Percentiles rank a stretch among this genome's conserved stretches.
Evolutionary conservation across 2,329 filamentous ascomycete genomes (phyloP).

Genomic region (Hysterium pulicare): DNA sequence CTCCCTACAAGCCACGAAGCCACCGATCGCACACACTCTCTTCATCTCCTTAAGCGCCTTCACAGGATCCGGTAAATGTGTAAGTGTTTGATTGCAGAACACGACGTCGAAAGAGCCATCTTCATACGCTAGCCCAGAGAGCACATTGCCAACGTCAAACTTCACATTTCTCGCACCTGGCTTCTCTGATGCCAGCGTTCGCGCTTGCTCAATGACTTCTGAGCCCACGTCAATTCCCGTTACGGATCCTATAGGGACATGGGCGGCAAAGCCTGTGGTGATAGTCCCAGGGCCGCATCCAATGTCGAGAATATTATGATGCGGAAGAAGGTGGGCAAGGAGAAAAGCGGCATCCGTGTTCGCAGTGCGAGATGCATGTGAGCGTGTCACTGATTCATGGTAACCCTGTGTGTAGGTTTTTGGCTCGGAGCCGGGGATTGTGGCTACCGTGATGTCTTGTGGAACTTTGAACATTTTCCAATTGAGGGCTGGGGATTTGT

Average conservation of each 20-base stretch:
- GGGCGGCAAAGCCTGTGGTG: constrained; percentile 35
- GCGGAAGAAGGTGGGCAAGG: constrained; percentile 16
- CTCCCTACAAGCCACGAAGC: constrained; percentile 44
- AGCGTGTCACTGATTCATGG: constrained; percentile 20
- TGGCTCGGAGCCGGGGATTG: too few relatives aligned
- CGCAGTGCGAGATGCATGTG: constrained; percentile 33
- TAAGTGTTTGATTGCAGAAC: constrained; percentile 52
- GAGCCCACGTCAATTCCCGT: constrained; percentile 41
- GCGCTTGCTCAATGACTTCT: constrained; percentile 34
- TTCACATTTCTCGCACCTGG: constrained; percentile 19
- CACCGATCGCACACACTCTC: constrained; percentile 49
- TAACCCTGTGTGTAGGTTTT: constrained; percentile 35
- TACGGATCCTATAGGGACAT: constrained; percentile 38
- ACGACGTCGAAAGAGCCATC: constrained; percentile 54
- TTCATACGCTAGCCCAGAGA: constrained; percentile 36
- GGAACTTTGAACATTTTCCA: too few relatives aligned
- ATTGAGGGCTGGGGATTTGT: too few relatives aligned
- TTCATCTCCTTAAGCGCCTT: constrained; percentile 49
- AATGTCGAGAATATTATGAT: constrained; percentile 37
- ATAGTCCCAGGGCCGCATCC: constrained; percentile 44
- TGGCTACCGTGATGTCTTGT: too few relatives aligned
- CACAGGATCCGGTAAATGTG: constrained; percentile 50
- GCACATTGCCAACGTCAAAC: constrained; percentile 32
- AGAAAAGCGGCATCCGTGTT: constrained; percentile 29
- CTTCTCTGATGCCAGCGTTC: constrained; percentile 20